Evolutionary conservation across 2,329 filamentous ascomycete genomes (phyloP).

Genomic region (Nemania sp.): DNA sequence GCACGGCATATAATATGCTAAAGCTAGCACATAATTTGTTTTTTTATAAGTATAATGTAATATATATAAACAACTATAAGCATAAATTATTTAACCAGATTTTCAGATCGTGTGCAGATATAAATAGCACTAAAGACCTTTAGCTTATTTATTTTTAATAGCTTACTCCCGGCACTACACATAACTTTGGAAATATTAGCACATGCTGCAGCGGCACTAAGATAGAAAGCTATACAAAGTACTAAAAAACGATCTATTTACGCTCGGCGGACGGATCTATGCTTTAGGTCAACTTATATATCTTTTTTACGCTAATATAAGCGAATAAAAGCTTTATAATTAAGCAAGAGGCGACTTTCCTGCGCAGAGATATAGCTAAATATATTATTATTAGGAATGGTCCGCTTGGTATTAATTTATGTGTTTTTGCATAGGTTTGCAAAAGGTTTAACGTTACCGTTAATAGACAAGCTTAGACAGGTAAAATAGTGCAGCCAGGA

Average conservation of each 20-base stretch:
- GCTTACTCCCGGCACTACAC: conserved; percentile 34
- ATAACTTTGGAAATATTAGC: conserved; percentile 41
- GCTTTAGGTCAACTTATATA: conserved; percentile 42
- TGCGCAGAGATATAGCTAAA: conserved; percentile 34
- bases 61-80: conserved; percentile 44
- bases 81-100: conserved; percentile 44
- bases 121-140: conserved; percentile 30
- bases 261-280: conserved; percentile 39
- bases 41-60: conserved; percentile 40
- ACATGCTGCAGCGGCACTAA: conserved; percentile 42
- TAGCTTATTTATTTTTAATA: conserved; percentile 42
- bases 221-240: conserved; percentile 43
- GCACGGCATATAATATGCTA: conserved; percentile 42
- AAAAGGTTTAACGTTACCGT: conserved; percentile 37
- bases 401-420: conserved; percentile 39
- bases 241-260: conserved; percentile 43
- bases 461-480: conserved; percentile 34
- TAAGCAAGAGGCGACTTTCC: conserved; percentile 39
- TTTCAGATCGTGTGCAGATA: conserved; percentile 38
- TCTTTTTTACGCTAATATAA: conserved; percentile 40
- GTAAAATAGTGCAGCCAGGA: conserved; percentile 28
- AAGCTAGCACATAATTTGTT: conserved; percentile 42
- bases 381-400: conserved; percentile 38
- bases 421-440: conserved; percentile 38
- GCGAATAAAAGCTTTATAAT: conserved; percentile 37